Evolutionary conservation across 345 rosid genomes (phyloP).

Genomic region (Hevea brasiliensis): DNA sequence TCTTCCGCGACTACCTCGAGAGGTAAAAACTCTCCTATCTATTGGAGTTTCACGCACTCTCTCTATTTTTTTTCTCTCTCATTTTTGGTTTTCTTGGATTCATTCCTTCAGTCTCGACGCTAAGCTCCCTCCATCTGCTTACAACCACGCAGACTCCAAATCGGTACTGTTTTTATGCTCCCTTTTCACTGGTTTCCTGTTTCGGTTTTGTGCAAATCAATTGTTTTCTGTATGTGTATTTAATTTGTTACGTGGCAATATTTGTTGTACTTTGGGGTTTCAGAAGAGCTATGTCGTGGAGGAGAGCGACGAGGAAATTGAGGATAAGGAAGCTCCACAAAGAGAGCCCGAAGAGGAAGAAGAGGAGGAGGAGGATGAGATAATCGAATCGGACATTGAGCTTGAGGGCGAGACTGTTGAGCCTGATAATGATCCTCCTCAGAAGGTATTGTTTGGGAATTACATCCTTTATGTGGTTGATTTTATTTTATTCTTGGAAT

Average conservation of each 20-base stretch:
- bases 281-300: conserved; percentile 68
- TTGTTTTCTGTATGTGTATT: no score
- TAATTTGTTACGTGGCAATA: neutral
- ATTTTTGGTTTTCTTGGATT: neutral
- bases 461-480: neutral
- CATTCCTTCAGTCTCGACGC: conserved; percentile 68
- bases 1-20: conserved; percentile 91
- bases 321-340: conserved; percentile 39
- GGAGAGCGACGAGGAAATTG: conserved; percentile 71
- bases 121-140: conserved; percentile 57
- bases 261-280: conserved; percentile 7
- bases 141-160: conserved; percentile 39
- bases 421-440: conserved; percentile 95
- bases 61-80: neutral
- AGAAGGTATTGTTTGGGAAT: conserved; percentile 49
- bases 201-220: no score
- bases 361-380: conserved; percentile 70
- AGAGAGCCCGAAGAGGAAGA: conserved; percentile 44
- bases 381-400: conserved; percentile 86
- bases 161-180: conserved; percentile 39
- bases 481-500: neutral
- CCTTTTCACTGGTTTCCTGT: neutral
- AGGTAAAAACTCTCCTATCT: conserved; percentile 40
- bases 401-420: conserved; percentile 89
- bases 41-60: neutral